A percentile compares a stretch with the other conserved stretches of the same genome.
Evolutionary conservation across 2,329 filamentous ascomycete genomes (phyloP).

Genomic region (Orbilia ellipsospora): DNA sequence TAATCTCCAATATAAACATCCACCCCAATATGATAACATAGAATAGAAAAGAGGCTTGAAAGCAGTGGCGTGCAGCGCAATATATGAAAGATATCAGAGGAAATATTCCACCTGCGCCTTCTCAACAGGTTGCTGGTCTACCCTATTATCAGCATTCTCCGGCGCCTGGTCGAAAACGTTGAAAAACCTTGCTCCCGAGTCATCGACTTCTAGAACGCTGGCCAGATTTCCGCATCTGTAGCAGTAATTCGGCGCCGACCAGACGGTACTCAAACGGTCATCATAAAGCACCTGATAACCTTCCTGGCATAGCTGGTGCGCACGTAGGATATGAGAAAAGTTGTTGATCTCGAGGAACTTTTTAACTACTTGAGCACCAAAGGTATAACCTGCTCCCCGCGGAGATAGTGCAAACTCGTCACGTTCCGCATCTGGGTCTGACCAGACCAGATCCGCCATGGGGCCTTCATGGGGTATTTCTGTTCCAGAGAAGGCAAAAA

Average conservation of each 20-base stretch:
- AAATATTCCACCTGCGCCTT: conserved; percentile 78
- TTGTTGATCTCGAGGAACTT: conserved; percentile 97
- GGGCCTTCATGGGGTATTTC: conserved; percentile 98
- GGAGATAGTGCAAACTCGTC: conserved; percentile 97
- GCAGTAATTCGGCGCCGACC: conserved; percentile 97
- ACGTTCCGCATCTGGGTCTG: conserved; percentile 94
- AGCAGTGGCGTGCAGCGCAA: no score
- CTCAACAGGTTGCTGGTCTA: conserved; percentile 80
- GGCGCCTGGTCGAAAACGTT: conserved; percentile 98
- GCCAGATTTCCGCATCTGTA: conserved; percentile 97
- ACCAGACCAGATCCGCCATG: conserved; percentile 99
- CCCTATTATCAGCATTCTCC: conserved; percentile 91
- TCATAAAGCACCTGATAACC: conserved; percentile 97
- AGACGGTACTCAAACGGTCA: conserved; percentile 92
- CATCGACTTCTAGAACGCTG: conserved; percentile 94
- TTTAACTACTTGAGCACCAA: conserved; percentile 96
- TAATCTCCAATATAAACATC: conserved; percentile 17
- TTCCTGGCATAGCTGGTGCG: conserved; percentile 98
- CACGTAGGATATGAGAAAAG: conserved; percentile 96
- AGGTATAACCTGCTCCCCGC: conserved; percentile 94
- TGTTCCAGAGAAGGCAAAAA: conserved; percentile 8
- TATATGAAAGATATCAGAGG: conserved; percentile 59
- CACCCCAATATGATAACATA: no score
- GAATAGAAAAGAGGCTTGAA: no score
- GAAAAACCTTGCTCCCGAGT: conserved; percentile 76